Conservation (phyloP, 768 basidiomycete genomes). For the Pleurotus tuoliensis region DNA sequence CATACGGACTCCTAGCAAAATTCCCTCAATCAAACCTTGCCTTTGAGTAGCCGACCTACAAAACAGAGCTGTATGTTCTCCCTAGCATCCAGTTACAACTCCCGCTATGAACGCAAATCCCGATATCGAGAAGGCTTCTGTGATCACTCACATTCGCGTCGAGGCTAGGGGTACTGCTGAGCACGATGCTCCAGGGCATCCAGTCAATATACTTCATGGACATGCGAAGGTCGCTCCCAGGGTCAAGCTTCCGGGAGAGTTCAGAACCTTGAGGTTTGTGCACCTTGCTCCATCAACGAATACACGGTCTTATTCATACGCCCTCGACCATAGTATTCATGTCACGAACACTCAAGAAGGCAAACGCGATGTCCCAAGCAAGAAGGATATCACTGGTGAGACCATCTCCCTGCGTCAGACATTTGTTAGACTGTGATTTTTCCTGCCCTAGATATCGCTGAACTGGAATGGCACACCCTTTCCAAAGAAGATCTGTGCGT, state of each 20-base stretch:
- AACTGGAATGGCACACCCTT: slow-evolving; percentile 47
- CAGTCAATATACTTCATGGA: not conserved
- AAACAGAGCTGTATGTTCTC: not conserved
- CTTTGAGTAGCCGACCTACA: not conserved
- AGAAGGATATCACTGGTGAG: slow-evolving; percentile 14
- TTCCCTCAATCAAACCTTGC: not conserved
- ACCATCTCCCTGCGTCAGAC: not conserved
- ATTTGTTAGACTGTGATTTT: too few species aligned
- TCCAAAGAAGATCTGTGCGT: slow-evolving; percentile 34
- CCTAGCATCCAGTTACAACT: not conserved
- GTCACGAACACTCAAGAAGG: slow-evolving; percentile 23
- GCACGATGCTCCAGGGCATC: not conserved
- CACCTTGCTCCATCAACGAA: too few species aligned
- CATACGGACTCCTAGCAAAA: not conserved
- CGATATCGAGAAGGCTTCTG: slow-evolving; percentile 1
- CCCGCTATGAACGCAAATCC: not conserved
- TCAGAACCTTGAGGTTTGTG: slow-evolving; percentile 20
- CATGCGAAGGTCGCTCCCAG: slow-evolving; percentile 13
- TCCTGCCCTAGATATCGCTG: slow-evolving; percentile 27
- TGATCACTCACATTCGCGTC: not conserved
- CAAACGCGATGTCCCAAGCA: slow-evolving; percentile 1
- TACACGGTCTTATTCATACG: too few species aligned
- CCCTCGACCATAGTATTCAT: slow-evolving; percentile 14
- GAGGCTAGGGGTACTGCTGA: not conserved
- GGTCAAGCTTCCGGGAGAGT: slow-evolving; percentile 18